These are phyloP conservation scores for Microdochium bolleyi DNA, from an alignment of 2,329 filamentous ascomycete species.

Conservation along the genomic window DNA sequence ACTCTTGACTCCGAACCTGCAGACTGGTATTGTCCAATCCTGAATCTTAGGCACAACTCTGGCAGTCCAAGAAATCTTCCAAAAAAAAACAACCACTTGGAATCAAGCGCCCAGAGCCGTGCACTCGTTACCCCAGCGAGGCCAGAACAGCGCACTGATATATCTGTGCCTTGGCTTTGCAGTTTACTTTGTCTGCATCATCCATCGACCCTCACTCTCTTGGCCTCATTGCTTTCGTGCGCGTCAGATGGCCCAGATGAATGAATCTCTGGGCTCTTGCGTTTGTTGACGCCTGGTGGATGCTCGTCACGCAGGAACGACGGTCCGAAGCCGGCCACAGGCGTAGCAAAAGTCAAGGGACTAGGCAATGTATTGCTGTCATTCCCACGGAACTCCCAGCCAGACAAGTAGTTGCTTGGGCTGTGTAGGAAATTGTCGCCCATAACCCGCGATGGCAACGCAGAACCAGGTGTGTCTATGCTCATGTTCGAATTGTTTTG, in stretches of 20 bases:
- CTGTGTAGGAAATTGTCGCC: slow-evolving; percentile 81
- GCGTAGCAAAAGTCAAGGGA: slow-evolving; percentile 87
- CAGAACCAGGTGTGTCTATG: slow-evolving; percentile 83
- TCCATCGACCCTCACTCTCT: slow-evolving; percentile 43
- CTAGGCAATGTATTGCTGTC: slow-evolving; percentile 86
- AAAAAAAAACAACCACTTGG: no score
- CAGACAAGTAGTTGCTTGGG: slow-evolving; percentile 85
- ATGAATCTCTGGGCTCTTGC: slow-evolving; percentile 48
- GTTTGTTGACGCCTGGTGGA: slow-evolving; percentile 29
- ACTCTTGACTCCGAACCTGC: no score
- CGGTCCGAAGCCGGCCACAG: slow-evolving; percentile 53
- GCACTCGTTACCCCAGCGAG: no score
- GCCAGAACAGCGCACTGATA: no score
- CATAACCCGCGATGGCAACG: slow-evolving; percentile 85
- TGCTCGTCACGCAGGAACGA: slow-evolving; percentile 55
- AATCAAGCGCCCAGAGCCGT: no score
- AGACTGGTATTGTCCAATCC: no score
- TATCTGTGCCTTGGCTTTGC: no score
- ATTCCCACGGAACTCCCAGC: slow-evolving; percentile 68
- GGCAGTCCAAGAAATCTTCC: no score
- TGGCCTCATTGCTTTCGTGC: slow-evolving; percentile 38
- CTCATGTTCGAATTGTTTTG: slow-evolving; percentile 44
- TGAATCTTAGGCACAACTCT: no score
- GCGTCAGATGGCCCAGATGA: slow-evolving; percentile 30
- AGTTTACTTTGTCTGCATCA: slow-evolving; percentile 10